Evolutionary conservation across 805 yeast genomes (phyloP).

Genomic region (Starmerella kuoi): DNA sequence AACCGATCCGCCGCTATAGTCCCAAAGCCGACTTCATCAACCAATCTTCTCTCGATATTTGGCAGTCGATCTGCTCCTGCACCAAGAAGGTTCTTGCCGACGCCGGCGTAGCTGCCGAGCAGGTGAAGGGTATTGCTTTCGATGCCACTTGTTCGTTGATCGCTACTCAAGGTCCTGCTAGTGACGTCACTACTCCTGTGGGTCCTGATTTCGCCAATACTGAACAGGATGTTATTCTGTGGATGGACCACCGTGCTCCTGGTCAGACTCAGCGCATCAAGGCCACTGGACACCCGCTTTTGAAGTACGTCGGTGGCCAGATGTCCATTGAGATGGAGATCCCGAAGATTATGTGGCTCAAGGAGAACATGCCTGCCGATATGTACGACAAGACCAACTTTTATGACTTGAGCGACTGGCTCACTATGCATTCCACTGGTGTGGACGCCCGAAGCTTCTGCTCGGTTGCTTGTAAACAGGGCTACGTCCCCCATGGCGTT

Average conservation of each 20-base stretch:
- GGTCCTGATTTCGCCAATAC: conserved; percentile 76
- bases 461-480: conserved; percentile 92
- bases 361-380: conserved; percentile 60
- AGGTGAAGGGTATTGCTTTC: conserved; percentile 79
- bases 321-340: conserved; percentile 98
- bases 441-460: conserved; percentile 77
- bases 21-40: conserved; percentile 43
- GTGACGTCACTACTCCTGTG: conserved; percentile 66
- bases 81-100: conserved; percentile 64
- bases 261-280: conserved; percentile 71
- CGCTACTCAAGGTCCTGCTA: conserved; percentile 45
- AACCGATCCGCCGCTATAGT: conserved; percentile 54
- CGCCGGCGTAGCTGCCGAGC: conserved; percentile 53
- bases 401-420: conserved; percentile 82
- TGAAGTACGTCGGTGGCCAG: conserved; percentile 90
- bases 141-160: conserved; percentile 97
- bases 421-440: conserved; percentile 85
- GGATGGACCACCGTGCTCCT: conserved; percentile 98
- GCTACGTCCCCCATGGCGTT: conserved; percentile 83
- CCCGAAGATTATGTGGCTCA: conserved; percentile 94
- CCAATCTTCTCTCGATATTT: conserved; percentile 82
- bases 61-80: conserved; percentile 74
- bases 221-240: conserved; percentile 72
- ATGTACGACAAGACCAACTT: conserved; percentile 55
- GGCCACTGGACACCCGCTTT: conserved; percentile 60